Evolutionary conservation across 2,329 filamentous ascomycete species (phyloP).

Genomic region (Xylaria multiplex): DNA sequence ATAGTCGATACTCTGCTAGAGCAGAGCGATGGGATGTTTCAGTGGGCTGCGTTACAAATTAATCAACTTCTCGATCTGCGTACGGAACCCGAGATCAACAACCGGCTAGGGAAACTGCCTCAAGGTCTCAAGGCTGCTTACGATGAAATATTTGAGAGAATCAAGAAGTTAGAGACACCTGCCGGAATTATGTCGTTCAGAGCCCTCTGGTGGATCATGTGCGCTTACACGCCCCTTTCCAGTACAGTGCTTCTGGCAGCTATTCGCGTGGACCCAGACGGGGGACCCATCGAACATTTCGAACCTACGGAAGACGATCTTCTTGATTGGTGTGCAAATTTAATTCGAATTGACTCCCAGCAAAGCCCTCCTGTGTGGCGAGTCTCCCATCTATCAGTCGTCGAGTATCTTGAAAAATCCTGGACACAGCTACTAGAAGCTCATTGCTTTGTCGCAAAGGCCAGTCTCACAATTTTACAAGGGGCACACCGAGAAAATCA

Average conservation of each 20-base stretch:
- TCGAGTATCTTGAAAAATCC: constrained; percentile 31
- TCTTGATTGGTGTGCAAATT: constrained; percentile 26
- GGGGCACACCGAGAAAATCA: background rate
- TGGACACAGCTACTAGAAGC: constrained; percentile 9
- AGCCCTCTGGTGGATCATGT: constrained; percentile 29
- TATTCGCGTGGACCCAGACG: constrained; percentile 22
- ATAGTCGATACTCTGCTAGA: constrained; percentile 16
- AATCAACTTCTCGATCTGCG: constrained; percentile 25
- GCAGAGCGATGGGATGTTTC: constrained; percentile 32
- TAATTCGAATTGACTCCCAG: constrained; percentile 23
- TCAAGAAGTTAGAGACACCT: constrained; percentile 1
- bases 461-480: constrained; percentile 16
- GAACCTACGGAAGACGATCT: constrained; percentile 14
- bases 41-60: constrained; percentile 29
- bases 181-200: constrained; percentile 9
- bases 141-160: constrained; percentile 22
- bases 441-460: constrained; percentile 30
- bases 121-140: constrained; percentile 24
- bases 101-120: constrained; percentile 26
- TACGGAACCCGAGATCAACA: constrained; percentile 14
- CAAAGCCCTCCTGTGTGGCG: constrained; percentile 22
- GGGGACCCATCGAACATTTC: background rate
- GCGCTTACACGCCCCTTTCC: constrained; percentile 18
- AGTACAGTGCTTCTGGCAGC: constrained; percentile 20
- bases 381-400: constrained; percentile 31